Conservation (phyloP, 2,329 filamentous ascomycete species). For the Ceratocystis destructans region DNA sequence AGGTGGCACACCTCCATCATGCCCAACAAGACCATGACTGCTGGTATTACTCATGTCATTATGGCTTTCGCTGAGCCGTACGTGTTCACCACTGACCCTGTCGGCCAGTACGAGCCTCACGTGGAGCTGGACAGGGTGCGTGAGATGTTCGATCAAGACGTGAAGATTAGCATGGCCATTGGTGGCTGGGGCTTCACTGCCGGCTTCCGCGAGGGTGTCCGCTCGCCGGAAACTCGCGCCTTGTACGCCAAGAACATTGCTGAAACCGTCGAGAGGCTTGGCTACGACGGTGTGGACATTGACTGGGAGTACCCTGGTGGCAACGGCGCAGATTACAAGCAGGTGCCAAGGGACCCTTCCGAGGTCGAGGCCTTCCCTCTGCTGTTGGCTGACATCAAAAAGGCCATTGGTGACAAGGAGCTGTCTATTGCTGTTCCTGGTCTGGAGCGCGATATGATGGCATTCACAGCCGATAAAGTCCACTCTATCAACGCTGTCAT, state of each 20-base stretch:
- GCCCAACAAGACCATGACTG: background rate
- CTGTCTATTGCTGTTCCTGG: constrained; percentile 56
- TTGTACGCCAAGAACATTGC: constrained; percentile 51
- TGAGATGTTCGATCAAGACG: constrained; percentile 34
- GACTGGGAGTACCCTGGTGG: constrained; percentile 34
- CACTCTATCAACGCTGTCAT: constrained; percentile 44
- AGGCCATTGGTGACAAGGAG: constrained; percentile 41
- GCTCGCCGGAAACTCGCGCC: constrained; percentile 36
- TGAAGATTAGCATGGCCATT: constrained; percentile 55
- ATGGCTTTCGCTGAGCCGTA: constrained; percentile 45
- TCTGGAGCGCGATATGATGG: constrained; percentile 50
- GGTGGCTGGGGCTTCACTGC: constrained; percentile 59
- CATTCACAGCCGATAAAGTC: constrained; percentile 45
- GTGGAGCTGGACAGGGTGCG: constrained; percentile 30
- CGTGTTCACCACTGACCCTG: constrained; percentile 32
- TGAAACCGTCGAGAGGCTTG: constrained; percentile 44
- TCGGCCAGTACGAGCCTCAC: constrained; percentile 38
- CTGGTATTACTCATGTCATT: constrained; percentile 39
- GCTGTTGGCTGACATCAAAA: constrained; percentile 44
- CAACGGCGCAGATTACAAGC: constrained; percentile 38
- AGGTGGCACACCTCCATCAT: background rate
- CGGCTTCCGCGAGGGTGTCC: constrained; percentile 47
- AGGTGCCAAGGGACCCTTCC: constrained; percentile 42
- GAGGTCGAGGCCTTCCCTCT: constrained; percentile 52
- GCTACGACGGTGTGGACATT: constrained; percentile 45